Percentiles rank a stretch among this genome's conserved stretches.
These are phyloP conservation scores for Globisporangium splendens DNA, from an alignment of 352 stramenopile genomes.

Conservation along the genomic window DNA sequence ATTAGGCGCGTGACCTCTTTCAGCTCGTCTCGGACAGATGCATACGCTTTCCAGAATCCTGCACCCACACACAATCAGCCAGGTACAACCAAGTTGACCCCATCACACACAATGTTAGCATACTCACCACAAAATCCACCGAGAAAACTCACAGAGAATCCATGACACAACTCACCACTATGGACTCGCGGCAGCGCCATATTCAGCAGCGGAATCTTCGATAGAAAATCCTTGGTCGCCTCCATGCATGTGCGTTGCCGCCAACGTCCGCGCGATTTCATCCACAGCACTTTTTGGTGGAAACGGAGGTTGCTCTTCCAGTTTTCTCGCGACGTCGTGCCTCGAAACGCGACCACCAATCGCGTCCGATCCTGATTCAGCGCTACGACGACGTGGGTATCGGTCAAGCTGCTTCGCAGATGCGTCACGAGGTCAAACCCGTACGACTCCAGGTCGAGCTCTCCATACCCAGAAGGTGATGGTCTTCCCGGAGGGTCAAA, in stretches of 20 bases:
- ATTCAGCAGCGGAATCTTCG: conserved; percentile 80
- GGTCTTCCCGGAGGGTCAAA: conserved; percentile 77
- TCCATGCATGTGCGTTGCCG: conserved; percentile 59
- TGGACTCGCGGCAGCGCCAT: conserved; percentile 83
- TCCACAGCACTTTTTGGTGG: conserved; percentile 75
- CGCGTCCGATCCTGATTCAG: conserved; percentile 50
- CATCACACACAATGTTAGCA: not conserved
- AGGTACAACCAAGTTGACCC: not conserved
- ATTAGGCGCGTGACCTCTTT: conserved; percentile 76
- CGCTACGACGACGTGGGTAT: conserved; percentile 74
- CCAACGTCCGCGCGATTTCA: conserved; percentile 57
- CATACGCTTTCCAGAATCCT: conserved; percentile 87
- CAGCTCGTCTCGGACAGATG: conserved; percentile 71
- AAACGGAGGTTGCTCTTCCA: conserved; percentile 88
- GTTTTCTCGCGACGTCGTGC: conserved; percentile 83
- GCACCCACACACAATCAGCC: not conserved
- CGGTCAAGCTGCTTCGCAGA: conserved; percentile 60
- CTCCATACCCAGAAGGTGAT: conserved; percentile 70
- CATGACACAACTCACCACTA: conserved; percentile 44
- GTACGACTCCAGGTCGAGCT: conserved; percentile 63
- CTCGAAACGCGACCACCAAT: conserved; percentile 83
- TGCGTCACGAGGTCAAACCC: conserved; percentile 86
- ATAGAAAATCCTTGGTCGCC: conserved; percentile 51
- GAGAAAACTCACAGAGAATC: not conserved
- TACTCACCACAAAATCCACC: no score